Percentiles rank a stretch among this genome's conserved stretches.
Evolutionary conservation across 2,329 filamentous ascomycete genomes (phyloP).

Genomic region (Fusarium sulawesiense): DNA sequence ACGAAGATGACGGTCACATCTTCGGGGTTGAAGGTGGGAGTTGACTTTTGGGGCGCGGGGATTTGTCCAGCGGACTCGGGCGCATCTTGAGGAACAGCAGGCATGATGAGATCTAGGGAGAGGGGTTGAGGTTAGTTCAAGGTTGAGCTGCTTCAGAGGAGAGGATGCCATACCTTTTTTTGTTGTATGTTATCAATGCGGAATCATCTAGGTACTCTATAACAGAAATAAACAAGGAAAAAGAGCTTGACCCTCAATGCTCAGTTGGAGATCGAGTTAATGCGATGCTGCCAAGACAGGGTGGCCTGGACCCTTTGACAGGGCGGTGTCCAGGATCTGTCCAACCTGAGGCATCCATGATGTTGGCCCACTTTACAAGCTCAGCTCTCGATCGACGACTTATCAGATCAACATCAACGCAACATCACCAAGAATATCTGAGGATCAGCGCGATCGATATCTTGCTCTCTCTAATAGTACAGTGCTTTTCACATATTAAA

Average conservation of each 20-base stretch:
- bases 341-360: conserved; percentile 31
- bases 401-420: conserved; percentile 3
- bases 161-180: conserved; percentile 18
- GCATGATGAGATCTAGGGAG: conserved; percentile 23
- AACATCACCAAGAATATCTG: background rate
- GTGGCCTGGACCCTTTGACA: conserved; percentile 21
- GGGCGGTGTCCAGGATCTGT: conserved; percentile 18
- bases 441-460: background rate
- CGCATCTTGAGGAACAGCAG: conserved; percentile 29
- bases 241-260: background rate
- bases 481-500: background rate
- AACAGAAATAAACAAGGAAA: conserved; percentile 4
- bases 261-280: conserved; percentile 11
- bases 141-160: conserved; percentile 17
- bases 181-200: conserved; percentile 10
- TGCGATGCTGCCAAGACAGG: conserved; percentile 26
- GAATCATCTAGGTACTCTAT: conserved; percentile 7
- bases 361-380: conserved; percentile 20
- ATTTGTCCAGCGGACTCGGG: conserved; percentile 46
- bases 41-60: conserved; percentile 61
- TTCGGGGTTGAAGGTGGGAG: conserved; percentile 77
- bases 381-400: conserved; percentile 2
- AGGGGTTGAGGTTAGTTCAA: conserved; percentile 7
- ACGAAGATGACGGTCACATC: conserved; percentile 96
- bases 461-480: background rate